Conservation (phyloP, 495 filamentous ascomycete genomes). For the Daldinia childiae region DNA sequence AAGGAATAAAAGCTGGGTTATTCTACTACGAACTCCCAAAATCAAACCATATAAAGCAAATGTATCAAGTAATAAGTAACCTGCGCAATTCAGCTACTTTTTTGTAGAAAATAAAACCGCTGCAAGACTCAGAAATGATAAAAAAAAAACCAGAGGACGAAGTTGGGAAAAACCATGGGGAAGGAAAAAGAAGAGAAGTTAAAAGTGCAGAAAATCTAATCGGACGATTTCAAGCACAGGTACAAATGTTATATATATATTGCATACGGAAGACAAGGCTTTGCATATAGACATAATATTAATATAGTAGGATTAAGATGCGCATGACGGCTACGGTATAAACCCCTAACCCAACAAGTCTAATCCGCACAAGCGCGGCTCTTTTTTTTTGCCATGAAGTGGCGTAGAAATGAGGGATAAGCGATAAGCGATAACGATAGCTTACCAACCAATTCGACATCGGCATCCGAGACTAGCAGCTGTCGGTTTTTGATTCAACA, state of each 20-base stretch:
- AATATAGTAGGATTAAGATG: not conserved
- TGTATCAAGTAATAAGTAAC: not conserved
- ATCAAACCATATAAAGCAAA: slow-evolving; percentile 8
- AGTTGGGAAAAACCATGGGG: slow-evolving; percentile 10
- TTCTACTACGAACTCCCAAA: slow-evolving; percentile 40
- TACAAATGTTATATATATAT: not conserved
- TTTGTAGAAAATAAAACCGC: not conserved
- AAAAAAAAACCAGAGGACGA: not conserved
- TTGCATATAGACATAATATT: not conserved
- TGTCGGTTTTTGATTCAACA: slow-evolving; percentile 5
- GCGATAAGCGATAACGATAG: slow-evolving; percentile 18
- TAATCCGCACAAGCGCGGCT: slow-evolving; percentile 3
- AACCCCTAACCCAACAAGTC: not conserved
- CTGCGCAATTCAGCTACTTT: not conserved
- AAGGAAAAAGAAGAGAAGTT: slow-evolving; percentile 19
- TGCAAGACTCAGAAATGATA: not conserved
- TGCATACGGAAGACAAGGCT: not conserved
- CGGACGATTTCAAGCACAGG: slow-evolving; percentile 25
- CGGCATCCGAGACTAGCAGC: not conserved
- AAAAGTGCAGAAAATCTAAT: slow-evolving; percentile 28
- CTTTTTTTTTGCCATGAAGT: slow-evolving; percentile 7
- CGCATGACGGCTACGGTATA: slow-evolving; percentile 2
- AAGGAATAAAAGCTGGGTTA: slow-evolving; percentile 26
- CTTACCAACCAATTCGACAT: slow-evolving; percentile 36
- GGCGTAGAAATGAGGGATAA: slow-evolving; percentile 6